These are phyloP conservation scores for Yarrowia porcina DNA, from an alignment of 805 yeast species.

Conservation along the genomic window DNA sequence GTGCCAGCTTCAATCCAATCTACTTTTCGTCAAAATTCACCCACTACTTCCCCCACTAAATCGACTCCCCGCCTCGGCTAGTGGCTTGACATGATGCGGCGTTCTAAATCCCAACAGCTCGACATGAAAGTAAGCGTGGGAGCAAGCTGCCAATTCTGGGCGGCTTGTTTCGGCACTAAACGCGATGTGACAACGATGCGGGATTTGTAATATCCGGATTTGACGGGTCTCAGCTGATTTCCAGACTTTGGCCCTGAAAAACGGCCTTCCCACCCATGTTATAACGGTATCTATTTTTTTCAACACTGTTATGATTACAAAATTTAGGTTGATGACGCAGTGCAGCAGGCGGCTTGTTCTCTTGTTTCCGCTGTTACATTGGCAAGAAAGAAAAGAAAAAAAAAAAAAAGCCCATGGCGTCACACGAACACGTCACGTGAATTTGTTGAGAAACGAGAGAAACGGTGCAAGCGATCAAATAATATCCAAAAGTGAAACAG, in stretches of 20 bases:
- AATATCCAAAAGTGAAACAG: too few species aligned
- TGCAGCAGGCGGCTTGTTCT: background rate
- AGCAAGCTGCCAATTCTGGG: background rate
- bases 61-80: conserved; percentile 16
- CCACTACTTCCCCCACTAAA: too few species aligned
- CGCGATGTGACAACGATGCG: background rate
- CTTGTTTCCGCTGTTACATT: background rate
- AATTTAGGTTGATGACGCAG: background rate
- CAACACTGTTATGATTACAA: background rate
- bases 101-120: conserved; percentile 6
- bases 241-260: too few species aligned
- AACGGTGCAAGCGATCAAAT: too few species aligned
- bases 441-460: too few species aligned
- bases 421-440: conserved; percentile 21
- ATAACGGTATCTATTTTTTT: too few species aligned
- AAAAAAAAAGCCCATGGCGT: too few species aligned
- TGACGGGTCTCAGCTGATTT: too few species aligned
- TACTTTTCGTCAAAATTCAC: too few species aligned
- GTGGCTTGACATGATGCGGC: conserved; percentile 1
- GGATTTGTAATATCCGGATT: background rate
- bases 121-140: background rate
- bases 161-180: background rate
- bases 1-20: too few species aligned
- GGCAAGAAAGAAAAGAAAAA: too few species aligned
- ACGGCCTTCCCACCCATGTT: too few species aligned